Percentiles rank a stretch among this genome's conserved stretches.
Evolutionary conservation across 1,284 basidiomycete genomes (phyloP).

Genomic region (Ceratobasidium sp.): DNA sequence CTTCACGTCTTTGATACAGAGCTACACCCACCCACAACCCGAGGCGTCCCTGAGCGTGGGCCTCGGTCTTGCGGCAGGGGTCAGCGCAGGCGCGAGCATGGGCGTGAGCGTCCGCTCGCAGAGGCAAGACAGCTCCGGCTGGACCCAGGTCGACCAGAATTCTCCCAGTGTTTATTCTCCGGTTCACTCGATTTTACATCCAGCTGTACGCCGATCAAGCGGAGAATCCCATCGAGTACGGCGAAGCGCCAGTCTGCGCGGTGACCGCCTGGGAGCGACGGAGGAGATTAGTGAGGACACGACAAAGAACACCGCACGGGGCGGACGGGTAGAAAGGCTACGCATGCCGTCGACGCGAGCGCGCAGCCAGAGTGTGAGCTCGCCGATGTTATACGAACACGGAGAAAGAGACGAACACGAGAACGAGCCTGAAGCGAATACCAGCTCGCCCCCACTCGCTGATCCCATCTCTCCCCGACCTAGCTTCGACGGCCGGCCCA

Average conservation of each 20-base stretch:
- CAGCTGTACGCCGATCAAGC: constrained; percentile 6
- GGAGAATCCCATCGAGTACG: constrained; percentile 17
- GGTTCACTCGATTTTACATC: constrained; percentile 12
- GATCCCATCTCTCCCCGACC: not conserved
- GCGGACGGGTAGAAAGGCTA: not conserved
- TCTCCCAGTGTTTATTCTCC: constrained; percentile 31
- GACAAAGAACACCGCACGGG: not conserved
- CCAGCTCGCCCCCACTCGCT: not conserved
- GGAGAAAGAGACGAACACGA: not conserved
- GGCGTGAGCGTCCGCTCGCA: not conserved
- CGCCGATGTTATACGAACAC: constrained; percentile 22
- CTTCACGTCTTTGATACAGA: constrained; percentile 24
- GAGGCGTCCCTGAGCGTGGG: constrained; percentile 2
- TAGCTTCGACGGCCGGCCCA: not conserved
- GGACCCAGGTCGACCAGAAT: constrained; percentile 8
- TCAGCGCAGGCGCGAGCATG: not conserved
- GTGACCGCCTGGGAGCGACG: not conserved
- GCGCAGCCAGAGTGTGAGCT: constrained; percentile 16
- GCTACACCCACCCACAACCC: not conserved
- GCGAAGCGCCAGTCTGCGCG: constrained; percentile 37
- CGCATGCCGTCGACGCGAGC: constrained; percentile 29
- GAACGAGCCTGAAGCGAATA: not conserved
- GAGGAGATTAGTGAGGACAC: not conserved
- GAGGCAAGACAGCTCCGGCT: not conserved
- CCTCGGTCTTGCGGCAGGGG: not conserved